Base-by-base conservation (phyloP, 495 filamentous ascomycete genomes). In the Viridothelium virens region DNA sequence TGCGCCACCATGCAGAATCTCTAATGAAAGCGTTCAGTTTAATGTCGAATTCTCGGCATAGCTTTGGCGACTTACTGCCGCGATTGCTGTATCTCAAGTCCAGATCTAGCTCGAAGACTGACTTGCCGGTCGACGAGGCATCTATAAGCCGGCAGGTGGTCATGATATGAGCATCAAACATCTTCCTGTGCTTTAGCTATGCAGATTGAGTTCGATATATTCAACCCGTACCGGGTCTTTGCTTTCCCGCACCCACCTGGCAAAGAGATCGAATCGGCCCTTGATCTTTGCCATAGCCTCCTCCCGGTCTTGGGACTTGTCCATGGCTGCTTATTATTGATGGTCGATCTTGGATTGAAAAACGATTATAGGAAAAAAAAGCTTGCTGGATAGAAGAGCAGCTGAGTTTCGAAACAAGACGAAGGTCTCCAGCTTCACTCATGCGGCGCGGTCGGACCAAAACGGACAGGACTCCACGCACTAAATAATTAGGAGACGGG, bases 131-230 rank as follows among this genome's bases (percentile, higher is more conserved):
- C 6, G 53, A 59, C 2, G 53, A 59, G 3, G 53, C 53, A 31
- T 59, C 53, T 59, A 59, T 33, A 5, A 59, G 31, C 3, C 53
- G 53, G 14, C 53, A 59, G 7, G 6, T 33, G 7, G 5, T 10
- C 53, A 59, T 59, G 18, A 59, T 59, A 14, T 59, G 25, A 59
- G 25, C 53, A 18, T 59, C 53, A 31, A 59, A 59, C 36, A 34
- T 18, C 53, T 59, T 34, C 7, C 25, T 10, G 0, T 0, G 2
- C 33, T 7, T 59, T 5, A 59, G 25, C 31, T 10, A 18, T 7
- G 18, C 5, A 18, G 18, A 10, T 18, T 18, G 11, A 9, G 53
- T 5, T 9, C 31, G 7, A 3, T 25, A 25, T 25, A 25, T 25
- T 25, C 18, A 18, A 36, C 14, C 5, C 3, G 5, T 59, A 59